phyloP scores from a whole-genome alignment of 768 basidiomycete species.

The Trametes villosa region DNA sequence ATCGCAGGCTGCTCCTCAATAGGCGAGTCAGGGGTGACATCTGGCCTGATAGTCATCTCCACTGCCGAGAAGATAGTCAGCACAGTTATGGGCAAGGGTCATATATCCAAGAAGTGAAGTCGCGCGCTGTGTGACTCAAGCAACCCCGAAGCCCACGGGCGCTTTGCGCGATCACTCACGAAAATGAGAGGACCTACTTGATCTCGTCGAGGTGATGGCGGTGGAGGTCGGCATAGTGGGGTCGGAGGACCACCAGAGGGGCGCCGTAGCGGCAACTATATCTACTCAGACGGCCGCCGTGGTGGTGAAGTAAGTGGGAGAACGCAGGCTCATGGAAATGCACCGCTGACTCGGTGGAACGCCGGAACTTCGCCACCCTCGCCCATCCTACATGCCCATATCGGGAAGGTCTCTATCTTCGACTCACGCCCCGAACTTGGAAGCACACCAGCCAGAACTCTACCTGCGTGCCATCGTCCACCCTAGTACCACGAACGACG shows the following conservation, averaged over 20 bases:
- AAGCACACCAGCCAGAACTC: no score
- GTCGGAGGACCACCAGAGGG: neutral
- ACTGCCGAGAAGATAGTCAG: neutral
- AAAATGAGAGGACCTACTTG: neutral
- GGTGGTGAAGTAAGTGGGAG: constrained; percentile 1
- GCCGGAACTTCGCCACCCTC: neutral
- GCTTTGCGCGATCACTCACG: no score
- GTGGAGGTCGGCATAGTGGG: no score
- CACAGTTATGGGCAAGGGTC: no score
- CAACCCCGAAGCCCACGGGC: no score
- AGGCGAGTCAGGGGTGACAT: constrained; percentile 41
- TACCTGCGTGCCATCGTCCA: no score
- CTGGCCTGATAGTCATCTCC: constrained; percentile 14
- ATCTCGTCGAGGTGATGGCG: neutral
- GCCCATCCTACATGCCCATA: constrained; percentile 1
- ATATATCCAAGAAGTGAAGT: no score
- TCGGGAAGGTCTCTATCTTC: constrained; percentile 1
- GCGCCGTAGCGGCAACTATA: neutral
- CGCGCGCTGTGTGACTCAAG: no score
- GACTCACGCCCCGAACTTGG: no score
- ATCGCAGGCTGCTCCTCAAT: constrained; percentile 69
- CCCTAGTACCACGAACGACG: no score
- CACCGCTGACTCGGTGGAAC: neutral
- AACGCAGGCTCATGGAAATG: neutral
- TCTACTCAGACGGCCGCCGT: neutral